Percentiles rank a stretch among this genome's conserved stretches.
phyloP scores from a whole-genome alignment of 1,284 basidiomycete genomes.

The Ustilago nuda region DNA sequence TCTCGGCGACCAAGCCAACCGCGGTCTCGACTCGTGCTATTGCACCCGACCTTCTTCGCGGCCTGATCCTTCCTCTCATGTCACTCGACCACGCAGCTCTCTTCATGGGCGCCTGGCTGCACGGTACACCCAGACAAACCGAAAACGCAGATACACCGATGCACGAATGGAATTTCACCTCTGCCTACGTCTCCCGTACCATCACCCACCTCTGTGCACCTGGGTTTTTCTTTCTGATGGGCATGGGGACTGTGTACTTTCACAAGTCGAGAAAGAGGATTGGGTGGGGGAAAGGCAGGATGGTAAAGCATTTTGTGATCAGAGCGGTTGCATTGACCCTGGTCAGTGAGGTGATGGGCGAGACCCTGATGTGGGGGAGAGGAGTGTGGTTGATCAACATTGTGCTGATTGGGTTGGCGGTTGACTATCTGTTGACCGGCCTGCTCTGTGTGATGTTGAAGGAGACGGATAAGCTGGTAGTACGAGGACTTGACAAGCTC shows the following conservation, averaged over 20 bases:
- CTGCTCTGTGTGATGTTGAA: constrained; percentile 34
- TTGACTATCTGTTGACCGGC: constrained; percentile 53
- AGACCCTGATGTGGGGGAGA: constrained; percentile 22
- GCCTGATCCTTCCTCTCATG: constrained; percentile 55
- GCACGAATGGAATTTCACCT: constrained; percentile 29
- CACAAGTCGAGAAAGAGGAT: constrained; percentile 28
- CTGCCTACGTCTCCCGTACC: constrained; percentile 36
- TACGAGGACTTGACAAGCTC: constrained; percentile 16
- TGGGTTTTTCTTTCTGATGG: constrained; percentile 56
- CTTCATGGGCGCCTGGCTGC: constrained; percentile 48
- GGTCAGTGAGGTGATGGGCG: constrained; percentile 43
- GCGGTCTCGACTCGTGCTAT: constrained; percentile 35
- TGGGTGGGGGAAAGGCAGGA: constrained; percentile 23
- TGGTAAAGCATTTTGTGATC: constrained; percentile 35
- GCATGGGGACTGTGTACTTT: constrained; percentile 58
- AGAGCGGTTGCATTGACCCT: constrained; percentile 38
- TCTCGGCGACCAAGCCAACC: constrained; percentile 15
- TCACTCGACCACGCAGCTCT: constrained; percentile 55
- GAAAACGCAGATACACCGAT: constrained; percentile 40
- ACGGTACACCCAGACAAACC: constrained; percentile 43
- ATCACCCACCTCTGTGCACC: constrained; percentile 56
- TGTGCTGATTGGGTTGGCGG: constrained; percentile 49
- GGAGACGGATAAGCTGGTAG: constrained; percentile 17
- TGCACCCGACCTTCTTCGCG: constrained; percentile 56
- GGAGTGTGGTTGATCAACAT: constrained; percentile 43